Base-by-base conservation (phyloP, 495 filamentous ascomycete genomes). In the Hypoxylon fragiforme region DNA sequence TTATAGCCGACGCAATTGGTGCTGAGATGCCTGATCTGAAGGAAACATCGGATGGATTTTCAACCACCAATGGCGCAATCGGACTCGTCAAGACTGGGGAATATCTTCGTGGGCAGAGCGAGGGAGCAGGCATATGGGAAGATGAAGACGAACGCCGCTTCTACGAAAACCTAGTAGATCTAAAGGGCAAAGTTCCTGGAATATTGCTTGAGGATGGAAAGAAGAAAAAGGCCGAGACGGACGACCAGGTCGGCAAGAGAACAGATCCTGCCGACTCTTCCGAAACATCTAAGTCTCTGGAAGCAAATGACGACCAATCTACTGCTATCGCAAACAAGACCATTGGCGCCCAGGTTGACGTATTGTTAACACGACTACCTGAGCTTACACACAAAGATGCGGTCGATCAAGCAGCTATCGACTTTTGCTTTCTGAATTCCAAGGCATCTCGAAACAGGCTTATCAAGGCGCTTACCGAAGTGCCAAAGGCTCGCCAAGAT, bases 371-470 rank as follows among this genome's bases (percentile, higher is more conserved):
- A 18, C 86, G 92, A 21, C 80, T 99, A 16, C 90, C 91, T 0
- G 94, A 99, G 40, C 73, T 97, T 48, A 91, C 90, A 39, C 90
- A 77, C 57, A 96, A 96, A 67, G 94, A 99, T 44, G 79, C 85
- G 44, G 88, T 97, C 49, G 94, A 99, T 65, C 84, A 96, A 68
- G 82, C 87, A 31, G 92, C 95, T 9, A 83, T 96, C 42, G 92
- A 97, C 64, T 99, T 99, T 63, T 97, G 94, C 71, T 97, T 96
- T 58, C 77, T 99, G 56, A 99, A 99, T 67, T 97, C 95, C 0
- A 99, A 99, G 68, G 94, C 94, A 7, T 97, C 95, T 2, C 82
- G 94, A 30, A 97, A 99, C 69, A 80, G 94, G 22, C 81, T 99
- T 7, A 80, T 96, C 70, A 97, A 97, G 71, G 89, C 90, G 20